Evolutionary conservation across 305 asterid genomes (phyloP).

Genomic region (Fraxinus ornus): DNA sequence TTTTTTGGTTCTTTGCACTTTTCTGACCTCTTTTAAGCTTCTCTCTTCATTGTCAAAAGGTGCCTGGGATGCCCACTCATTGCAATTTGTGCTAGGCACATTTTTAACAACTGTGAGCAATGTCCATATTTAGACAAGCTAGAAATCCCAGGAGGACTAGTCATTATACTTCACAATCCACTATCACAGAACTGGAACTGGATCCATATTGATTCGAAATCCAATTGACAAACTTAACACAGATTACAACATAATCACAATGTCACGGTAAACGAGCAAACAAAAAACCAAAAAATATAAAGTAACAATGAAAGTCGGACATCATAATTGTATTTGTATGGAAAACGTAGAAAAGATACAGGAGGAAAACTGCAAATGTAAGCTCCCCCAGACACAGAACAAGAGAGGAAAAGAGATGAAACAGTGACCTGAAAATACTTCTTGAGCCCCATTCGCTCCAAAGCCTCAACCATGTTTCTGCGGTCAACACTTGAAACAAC

Average conservation of each 20-base stretch:
- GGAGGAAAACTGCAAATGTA: neutral
- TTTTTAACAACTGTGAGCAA: neutral
- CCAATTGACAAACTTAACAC: neutral
- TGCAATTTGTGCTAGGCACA: neutral
- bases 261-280: constrained; percentile 8
- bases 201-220: neutral
- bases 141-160: neutral
- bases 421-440: constrained; percentile 74
- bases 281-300: neutral
- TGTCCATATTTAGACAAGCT: neutral
- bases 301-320: neutral
- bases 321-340: neutral
- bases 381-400: neutral
- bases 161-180: neutral
- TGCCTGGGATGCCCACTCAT: neutral
- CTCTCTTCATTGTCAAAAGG: neutral
- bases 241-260: constrained; percentile 10
- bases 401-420: constrained; percentile 17
- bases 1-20: neutral
- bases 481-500: constrained; percentile 91
- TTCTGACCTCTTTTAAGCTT: neutral
- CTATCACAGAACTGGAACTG: neutral
- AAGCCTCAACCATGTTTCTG: constrained; percentile 64
- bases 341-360: neutral
- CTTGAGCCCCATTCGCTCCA: constrained; percentile 77